Evolutionary conservation across 345 rosid genomes (phyloP), one percentile per base, ranked within the genome.

Genomic region (Lepidium africanum): DNA sequence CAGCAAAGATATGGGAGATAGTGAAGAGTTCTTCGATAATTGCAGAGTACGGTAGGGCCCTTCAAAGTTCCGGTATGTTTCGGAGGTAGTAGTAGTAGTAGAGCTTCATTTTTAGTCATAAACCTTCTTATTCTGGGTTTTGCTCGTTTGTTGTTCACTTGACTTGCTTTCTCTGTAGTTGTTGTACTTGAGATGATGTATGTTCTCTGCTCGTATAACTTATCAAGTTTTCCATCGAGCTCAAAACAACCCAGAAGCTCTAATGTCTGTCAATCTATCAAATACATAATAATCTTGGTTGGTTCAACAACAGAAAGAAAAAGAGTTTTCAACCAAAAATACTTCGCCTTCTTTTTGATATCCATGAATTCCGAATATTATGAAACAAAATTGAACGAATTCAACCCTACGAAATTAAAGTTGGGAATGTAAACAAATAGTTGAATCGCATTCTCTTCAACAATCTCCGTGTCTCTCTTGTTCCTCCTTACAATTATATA

Each of bases 1-100:
- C 94, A 8, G 88, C 85, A 4, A 90, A 86, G 84, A 84, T 90
- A 78, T 90, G 97, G 97, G 94, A 90, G 63, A 57, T 84, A 6
- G 83, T 90, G 66, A 90, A 86, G 73, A 82, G 75, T 70, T 90
- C 94, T 56, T 69, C 86, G 2, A 71, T 83, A 40, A 87, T 86
- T 35, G 73, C 85, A 1, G 94, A 90, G 54, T 87, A 84, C 61
- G 59, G 88, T 55, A 80, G 70, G 70, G 66, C 78, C 13, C 85
- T 90, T 46, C 85, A 77, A 52, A 81, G 65, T 72, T 81, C 83
- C 3, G 94, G 94, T 27, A 72, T 82, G 81, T 90, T 83, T 77
- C 78, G 87, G 77, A 83, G 84, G 75, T 89, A 84, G 80, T 11
- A 42, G 53, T 27, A 27, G 27, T 11, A 42, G 54, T 30, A 30